Percentiles rank a stretch among this genome's conserved stretches.
phyloP scores from a whole-genome alignment of 2,329 filamentous ascomycete species.

The Aplosporella prunicola region DNA sequence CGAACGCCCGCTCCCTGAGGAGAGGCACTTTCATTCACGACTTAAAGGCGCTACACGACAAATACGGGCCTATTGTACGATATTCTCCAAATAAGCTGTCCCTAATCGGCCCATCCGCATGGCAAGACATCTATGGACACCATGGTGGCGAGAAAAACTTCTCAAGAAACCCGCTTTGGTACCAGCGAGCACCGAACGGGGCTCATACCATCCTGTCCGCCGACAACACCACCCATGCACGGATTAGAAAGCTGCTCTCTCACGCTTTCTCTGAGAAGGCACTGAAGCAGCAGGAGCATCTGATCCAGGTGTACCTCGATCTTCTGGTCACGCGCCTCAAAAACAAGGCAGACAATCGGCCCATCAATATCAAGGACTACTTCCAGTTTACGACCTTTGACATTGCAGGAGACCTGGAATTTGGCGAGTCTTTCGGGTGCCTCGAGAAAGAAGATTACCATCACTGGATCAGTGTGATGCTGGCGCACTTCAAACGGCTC shows the following conservation, averaged over 20 bases:
- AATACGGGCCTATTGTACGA: conserved; percentile 35
- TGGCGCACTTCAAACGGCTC: conserved; percentile 25
- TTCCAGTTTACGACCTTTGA: conserved; percentile 20
- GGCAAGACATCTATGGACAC: conserved; percentile 27
- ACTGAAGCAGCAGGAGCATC: conserved; percentile 19
- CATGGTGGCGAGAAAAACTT: conserved; percentile 18
- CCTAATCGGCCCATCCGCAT: conserved; percentile 35
- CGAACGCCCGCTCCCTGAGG: conserved; percentile 20
- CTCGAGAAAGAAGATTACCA: conserved; percentile 20
- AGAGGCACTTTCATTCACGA: conserved; percentile 20
- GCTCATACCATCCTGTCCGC: too few species aligned
- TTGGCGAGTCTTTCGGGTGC: conserved; percentile 22
- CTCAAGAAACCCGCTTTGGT: conserved; percentile 24
- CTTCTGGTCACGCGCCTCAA: conserved; percentile 15
- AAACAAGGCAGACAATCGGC: not conserved
- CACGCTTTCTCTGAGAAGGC: conserved; percentile 24
- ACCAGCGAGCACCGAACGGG: conserved; percentile 16
- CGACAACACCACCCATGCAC: conserved; percentile 23
- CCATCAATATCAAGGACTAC: not conserved
- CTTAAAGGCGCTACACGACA: conserved; percentile 25
- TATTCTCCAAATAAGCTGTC: conserved; percentile 34
- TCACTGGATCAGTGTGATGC: conserved; percentile 20
- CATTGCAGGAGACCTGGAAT: conserved; percentile 24
- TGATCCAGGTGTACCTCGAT: conserved; percentile 26
- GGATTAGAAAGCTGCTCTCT: conserved; percentile 28